Evolutionary conservation across 225 moss, liverwort and hornwort genomes (phyloP).

Genomic region (Rhytidiadelphus loreus): DNA sequence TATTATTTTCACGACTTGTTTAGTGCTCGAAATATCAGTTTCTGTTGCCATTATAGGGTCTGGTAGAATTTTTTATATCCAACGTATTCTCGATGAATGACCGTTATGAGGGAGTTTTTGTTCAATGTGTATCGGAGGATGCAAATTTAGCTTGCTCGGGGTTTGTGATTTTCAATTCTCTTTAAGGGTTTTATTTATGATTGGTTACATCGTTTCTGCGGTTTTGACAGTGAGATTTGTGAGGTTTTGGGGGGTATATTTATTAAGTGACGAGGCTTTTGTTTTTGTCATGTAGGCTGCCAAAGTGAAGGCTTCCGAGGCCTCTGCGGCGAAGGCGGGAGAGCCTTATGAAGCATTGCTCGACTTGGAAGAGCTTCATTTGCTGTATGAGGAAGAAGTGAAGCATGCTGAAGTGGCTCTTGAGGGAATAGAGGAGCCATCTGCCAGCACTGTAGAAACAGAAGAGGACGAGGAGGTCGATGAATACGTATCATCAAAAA

Average conservation of each 20-base stretch:
- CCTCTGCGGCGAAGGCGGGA: conserved; percentile 8
- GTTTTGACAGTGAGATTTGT: not conserved
- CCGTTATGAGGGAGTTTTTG: not conserved
- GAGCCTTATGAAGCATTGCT: conserved; percentile 26
- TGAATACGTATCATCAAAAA: conserved; percentile 22
- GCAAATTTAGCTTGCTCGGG: not conserved
- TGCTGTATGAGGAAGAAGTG: conserved; percentile 38
- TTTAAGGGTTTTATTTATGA: not conserved
- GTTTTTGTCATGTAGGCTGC: not conserved
- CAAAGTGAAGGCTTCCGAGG: conserved; percentile 9
- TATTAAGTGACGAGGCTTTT: not conserved
- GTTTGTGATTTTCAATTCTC: not conserved
- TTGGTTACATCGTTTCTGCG: not conserved
- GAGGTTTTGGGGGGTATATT: not conserved
- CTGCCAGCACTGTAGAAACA: not conserved
- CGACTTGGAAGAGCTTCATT: conserved; percentile 38
- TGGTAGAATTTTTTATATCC: not conserved
- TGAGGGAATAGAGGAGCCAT: conserved; percentile 9
- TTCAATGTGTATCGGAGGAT: not conserved
- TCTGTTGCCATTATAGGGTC: not conserved
- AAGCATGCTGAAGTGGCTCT: conserved; percentile 24
- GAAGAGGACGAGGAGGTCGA: conserved; percentile 27
- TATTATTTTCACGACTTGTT: not conserved
- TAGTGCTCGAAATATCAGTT: not conserved
- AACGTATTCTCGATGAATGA: not conserved